A percentile compares a stretch with the other conserved stretches of the same genome.
Evolutionary conservation across 352 stramenopile species (phyloP).

Genomic region (Globisporangium cystogenes): DNA sequence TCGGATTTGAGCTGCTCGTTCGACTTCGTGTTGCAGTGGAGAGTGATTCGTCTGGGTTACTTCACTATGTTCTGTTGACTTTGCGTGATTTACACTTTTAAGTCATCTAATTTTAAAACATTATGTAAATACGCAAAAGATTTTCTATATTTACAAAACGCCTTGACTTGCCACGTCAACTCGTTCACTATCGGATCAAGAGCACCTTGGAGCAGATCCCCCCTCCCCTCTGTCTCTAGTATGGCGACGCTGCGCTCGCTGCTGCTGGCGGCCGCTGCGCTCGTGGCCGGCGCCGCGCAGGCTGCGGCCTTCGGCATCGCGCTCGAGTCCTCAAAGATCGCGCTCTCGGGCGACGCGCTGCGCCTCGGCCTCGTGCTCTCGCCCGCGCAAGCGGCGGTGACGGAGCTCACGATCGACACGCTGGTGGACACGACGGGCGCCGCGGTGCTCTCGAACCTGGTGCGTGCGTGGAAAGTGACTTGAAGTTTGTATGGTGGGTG

Average conservation of each 20-base stretch:
- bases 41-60: too few relatives aligned
- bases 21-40: too few relatives aligned
- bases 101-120: too few relatives aligned
- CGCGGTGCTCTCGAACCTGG: slow-evolving; percentile 47
- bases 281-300: slow-evolving; percentile 11
- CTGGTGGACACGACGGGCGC: slow-evolving; percentile 63
- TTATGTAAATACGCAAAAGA: too few relatives aligned
- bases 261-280: slow-evolving; percentile 14
- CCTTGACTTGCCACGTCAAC: not conserved
- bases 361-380: slow-evolving; percentile 50
- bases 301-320: slow-evolving; percentile 36
- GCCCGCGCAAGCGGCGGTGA: slow-evolving; percentile 46
- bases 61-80: too few relatives aligned
- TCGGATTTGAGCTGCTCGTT: too few relatives aligned
- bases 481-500: too few relatives aligned
- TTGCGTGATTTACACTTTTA: too few relatives aligned
- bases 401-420: slow-evolving; percentile 55
- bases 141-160: not conserved
- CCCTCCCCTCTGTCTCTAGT: not conserved
- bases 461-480: slow-evolving; percentile 17
- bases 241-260: slow-evolving; percentile 14
- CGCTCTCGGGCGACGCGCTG: slow-evolving; percentile 31
- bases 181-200: not conserved
- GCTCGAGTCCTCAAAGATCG: slow-evolving; percentile 38
- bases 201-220: not conserved